These are phyloP conservation scores for Hydnomerulius pinastri DNA, from an alignment of 768 basidiomycete genomes.

Conservation along the genomic window DNA sequence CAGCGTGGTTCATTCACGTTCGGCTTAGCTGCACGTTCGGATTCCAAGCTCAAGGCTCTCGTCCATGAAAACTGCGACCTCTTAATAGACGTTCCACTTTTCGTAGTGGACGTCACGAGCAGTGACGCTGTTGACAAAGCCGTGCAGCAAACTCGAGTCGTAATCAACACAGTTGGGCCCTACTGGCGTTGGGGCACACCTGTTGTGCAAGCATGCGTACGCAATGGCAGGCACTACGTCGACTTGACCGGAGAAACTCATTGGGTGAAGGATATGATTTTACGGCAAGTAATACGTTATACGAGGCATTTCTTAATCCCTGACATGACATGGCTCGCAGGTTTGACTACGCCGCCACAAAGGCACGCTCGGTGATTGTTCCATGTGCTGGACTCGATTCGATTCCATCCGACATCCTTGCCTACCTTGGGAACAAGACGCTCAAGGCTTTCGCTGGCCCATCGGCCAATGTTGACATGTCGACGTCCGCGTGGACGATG, in stretches of 20 bases:
- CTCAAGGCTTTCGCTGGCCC: slow-evolving; percentile 51
- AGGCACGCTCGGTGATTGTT: slow-evolving; percentile 73
- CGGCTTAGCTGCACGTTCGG: slow-evolving; percentile 69
- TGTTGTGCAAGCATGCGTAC: slow-evolving; percentile 79
- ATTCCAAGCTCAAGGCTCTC: slow-evolving; percentile 56
- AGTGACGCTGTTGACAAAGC: slow-evolving; percentile 52
- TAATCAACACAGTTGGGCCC: slow-evolving; percentile 79
- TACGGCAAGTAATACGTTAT: slow-evolving; percentile 43
- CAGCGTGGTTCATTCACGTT: slow-evolving; percentile 62
- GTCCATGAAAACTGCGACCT: slow-evolving; percentile 41
- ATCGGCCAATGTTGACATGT: slow-evolving; percentile 47
- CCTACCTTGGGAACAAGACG: slow-evolving; percentile 68
- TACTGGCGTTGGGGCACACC: slow-evolving; percentile 72
- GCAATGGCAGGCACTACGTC: slow-evolving; percentile 77
- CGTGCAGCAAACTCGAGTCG: slow-evolving; percentile 60
- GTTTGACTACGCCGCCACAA: slow-evolving; percentile 70
- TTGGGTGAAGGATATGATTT: slow-evolving; percentile 67
- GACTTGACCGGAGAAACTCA: slow-evolving; percentile 77
- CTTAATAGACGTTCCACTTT: slow-evolving; percentile 45
- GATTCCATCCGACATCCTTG: slow-evolving; percentile 69
- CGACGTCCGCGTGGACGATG: slow-evolving; percentile 50
- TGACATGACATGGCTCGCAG: slow-evolving; percentile 38
- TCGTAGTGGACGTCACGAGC: slow-evolving; percentile 63
- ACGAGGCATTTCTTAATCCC: slow-evolving; percentile 3
- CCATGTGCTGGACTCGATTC: slow-evolving; percentile 81